Evolutionary conservation across 331 rosid genomes (phyloP).

Genomic region (Erythrophleum ivorense): DNA sequence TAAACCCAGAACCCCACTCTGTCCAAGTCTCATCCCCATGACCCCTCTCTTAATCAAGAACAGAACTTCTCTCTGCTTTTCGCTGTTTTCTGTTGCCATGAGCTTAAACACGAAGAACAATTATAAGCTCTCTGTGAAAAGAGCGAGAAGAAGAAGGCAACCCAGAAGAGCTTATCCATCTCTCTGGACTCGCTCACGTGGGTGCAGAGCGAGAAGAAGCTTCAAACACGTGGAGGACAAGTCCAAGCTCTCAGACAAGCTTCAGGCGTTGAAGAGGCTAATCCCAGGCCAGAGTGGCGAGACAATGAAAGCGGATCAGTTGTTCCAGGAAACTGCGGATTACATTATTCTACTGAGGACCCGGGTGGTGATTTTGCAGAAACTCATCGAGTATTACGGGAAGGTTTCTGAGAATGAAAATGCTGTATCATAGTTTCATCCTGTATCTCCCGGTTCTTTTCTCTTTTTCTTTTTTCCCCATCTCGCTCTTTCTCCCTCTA

Average conservation of each 20-base stretch:
- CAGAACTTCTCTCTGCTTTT: slow-evolving; percentile 1
- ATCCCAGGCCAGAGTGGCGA: slow-evolving; percentile 49
- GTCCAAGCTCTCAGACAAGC: slow-evolving; percentile 42
- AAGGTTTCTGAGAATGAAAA: slow-evolving; percentile 44
- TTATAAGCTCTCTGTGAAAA: slow-evolving; percentile 51
- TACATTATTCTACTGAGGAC: slow-evolving; percentile 76
- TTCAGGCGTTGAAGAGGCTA: slow-evolving; percentile 45
- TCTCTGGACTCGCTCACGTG: slow-evolving; percentile 29
- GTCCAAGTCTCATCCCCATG: background rate
- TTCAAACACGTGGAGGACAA: slow-evolving; percentile 24
- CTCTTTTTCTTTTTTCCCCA: background rate
- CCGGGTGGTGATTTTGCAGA: slow-evolving; percentile 73
- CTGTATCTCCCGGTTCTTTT: slow-evolving; percentile 20
- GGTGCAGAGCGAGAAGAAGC: slow-evolving; percentile 46
- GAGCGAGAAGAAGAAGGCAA: slow-evolving; percentile 44
- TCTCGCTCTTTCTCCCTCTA: background rate
- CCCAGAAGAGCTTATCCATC: slow-evolving; percentile 20
- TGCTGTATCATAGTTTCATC: slow-evolving; percentile 49
- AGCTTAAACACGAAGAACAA: slow-evolving; percentile 50
- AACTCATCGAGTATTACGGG: slow-evolving; percentile 66
- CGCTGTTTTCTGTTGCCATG: slow-evolving; percentile 48
- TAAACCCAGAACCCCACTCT: slow-evolving; percentile 48
- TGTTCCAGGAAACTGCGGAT: slow-evolving; percentile 88
- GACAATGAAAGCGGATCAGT: slow-evolving; percentile 54
- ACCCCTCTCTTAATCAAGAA: background rate